These are phyloP conservation scores for Heliamphora pulchella DNA, from an alignment of 179 eudicot species.

Conservation along the genomic window DNA sequence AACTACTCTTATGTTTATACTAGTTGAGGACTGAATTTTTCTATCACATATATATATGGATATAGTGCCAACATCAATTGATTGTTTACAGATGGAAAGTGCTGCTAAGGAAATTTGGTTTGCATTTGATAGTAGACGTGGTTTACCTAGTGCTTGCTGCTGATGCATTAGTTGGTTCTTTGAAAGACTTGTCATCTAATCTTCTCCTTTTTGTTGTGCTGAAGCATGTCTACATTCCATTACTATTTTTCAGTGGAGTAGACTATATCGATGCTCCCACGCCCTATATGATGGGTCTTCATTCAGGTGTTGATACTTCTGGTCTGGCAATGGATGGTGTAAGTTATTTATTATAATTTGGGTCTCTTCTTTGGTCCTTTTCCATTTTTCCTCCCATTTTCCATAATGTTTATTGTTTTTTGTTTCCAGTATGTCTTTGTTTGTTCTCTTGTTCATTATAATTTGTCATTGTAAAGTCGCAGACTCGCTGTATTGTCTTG, in stretches of 20 bases:
- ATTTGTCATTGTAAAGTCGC: background rate
- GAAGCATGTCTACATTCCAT: slow-evolving; percentile 99
- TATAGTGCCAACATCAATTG: background rate
- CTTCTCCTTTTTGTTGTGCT: slow-evolving; percentile 36
- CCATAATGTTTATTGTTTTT: background rate
- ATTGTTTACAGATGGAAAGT: background rate
- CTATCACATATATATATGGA: too few relatives aligned
- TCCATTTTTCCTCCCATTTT: background rate
- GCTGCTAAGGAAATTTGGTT: background rate
- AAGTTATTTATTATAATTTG: slow-evolving; percentile 29
- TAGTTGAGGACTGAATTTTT: background rate
- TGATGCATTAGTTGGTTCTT: slow-evolving; percentile 15
- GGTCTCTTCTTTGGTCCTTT: background rate
- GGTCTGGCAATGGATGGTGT: slow-evolving; percentile 95
- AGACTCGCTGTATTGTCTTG: background rate
- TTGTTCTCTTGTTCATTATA: background rate
- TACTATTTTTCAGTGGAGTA: slow-evolving; percentile 98
- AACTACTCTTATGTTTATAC: background rate
- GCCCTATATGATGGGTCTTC: slow-evolving; percentile 99
- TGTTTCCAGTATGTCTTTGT: background rate
- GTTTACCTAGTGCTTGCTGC: background rate
- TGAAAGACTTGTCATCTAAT: slow-evolving; percentile 31
- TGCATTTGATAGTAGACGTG: background rate
- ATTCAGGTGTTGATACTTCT: slow-evolving; percentile 90
- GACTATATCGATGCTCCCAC: slow-evolving; percentile 99